Base-by-base conservation (phyloP, 1,139 yeast species). In the Taphrina populina region DNA sequence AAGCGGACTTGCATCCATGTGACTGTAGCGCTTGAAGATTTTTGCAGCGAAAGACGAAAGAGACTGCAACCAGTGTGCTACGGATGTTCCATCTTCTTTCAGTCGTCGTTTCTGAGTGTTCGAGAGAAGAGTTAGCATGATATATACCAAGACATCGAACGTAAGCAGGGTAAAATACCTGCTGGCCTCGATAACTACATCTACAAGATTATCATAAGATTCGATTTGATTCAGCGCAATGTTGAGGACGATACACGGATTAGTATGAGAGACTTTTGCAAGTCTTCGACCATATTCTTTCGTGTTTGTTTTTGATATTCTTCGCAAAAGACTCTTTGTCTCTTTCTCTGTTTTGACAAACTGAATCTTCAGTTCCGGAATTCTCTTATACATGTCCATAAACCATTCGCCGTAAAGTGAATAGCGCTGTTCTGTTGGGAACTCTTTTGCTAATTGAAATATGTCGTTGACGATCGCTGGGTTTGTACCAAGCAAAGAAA, bases 301-400 rank as follows among this genome's bases (percentile, higher is more conserved):
- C 1, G 86, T 84, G 62, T 88, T 90, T 61, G 87, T 92, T 59
- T 84, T 85, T n/a, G 96, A 87, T 15, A 94, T 74, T 55, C 97
- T 76, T 66, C 92, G 90, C 62, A 94, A 72, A 1, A 84, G 78
- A 64, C 83, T 84, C 65, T 84, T 88, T 1, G 96, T 87, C 33
- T 84, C 81, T 65, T 86, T 88, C 66, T 85, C 95, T 0, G 95
- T 86, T 59, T 74, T 78, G 21, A 81, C 78, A 52, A 80, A 80
- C 7, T 86, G 83, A 41, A 82, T 72, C 62, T 83, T 83, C 4
- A 88, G 74, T 19, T 74, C 74, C 0, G 81, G 76, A 52, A 79
- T 75, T 60, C 76, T 79, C 64, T 83, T 83, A 2, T 74, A 69
- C 20, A 72, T 64, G 24, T 80, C 78, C 7, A 77, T 72, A n/a